These are phyloP conservation scores for Prinsepia uniflora DNA, from an alignment of 306 rosid genomes.

Conservation along the genomic window DNA sequence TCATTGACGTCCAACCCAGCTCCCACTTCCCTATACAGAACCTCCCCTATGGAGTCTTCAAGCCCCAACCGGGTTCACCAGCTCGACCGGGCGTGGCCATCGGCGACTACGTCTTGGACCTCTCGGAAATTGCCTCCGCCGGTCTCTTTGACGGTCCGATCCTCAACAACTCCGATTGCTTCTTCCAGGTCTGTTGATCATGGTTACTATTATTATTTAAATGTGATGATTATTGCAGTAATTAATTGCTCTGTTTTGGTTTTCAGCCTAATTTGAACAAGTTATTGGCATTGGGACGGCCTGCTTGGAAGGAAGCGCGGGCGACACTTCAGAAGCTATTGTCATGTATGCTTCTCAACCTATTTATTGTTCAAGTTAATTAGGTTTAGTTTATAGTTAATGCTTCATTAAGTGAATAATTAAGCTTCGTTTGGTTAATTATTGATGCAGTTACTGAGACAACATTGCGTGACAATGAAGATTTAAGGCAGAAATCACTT, in stretches of 20 bases:
- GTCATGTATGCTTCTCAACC: conserved; percentile 46
- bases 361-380: not conserved
- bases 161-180: conserved; percentile 69
- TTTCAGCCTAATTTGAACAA: conserved; percentile 76
- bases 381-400: not conserved
- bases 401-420: not conserved
- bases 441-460: conserved; percentile 66
- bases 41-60: conserved; percentile 86
- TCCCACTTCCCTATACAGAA: conserved; percentile 92
- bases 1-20: conserved; percentile 56
- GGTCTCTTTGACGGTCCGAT: conserved; percentile 78
- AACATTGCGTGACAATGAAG: conserved; percentile 67
- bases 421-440: conserved; percentile 13
- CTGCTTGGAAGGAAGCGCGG: conserved; percentile 98
- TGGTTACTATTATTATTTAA: not conserved
- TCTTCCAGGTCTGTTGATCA: conserved; percentile 50
- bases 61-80: conserved; percentile 39
- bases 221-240: not conserved
- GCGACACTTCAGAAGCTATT: conserved; percentile 78
- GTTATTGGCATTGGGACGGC: conserved; percentile 81
- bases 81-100: conserved; percentile 85
- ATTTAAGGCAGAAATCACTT: conserved; percentile 63
- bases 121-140: conserved; percentile 63
- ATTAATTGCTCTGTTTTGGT: conserved; percentile 17
- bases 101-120: conserved; percentile 82